These are phyloP conservation scores for Besnoitia besnoiti DNA, from an alignment of 169 alveolate species.

Conservation along the genomic window DNA sequence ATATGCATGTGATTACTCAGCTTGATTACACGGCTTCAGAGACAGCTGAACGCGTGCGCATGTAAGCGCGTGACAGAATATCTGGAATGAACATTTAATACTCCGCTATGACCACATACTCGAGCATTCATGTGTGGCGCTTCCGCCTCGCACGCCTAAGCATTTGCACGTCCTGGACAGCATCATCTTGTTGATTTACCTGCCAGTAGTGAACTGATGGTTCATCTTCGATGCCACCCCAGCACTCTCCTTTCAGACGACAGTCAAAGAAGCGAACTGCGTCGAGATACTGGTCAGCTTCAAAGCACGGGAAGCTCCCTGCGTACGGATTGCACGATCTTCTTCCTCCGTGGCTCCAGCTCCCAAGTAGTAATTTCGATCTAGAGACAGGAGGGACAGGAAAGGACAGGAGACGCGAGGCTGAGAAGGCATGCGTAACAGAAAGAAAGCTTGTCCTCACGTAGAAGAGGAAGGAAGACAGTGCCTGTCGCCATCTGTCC, in stretches of 20 bases:
- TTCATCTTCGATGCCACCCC: conserved; percentile 69
- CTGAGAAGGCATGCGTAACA: too few relatives aligned
- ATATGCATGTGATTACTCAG: neutral
- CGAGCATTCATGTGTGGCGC: too few relatives aligned
- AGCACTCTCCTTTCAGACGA: conserved; percentile 70
- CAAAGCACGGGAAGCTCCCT: conserved; percentile 72
- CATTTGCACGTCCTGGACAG: too few relatives aligned
- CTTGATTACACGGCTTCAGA: neutral
- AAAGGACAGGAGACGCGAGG: neutral
- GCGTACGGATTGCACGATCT: conserved; percentile 75
- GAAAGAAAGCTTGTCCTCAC: too few relatives aligned
- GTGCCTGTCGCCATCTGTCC: too few relatives aligned
- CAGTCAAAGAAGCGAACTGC: conserved; percentile 76
- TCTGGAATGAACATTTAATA: too few relatives aligned
- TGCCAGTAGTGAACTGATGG: conserved; percentile 75
- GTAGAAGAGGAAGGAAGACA: too few relatives aligned
- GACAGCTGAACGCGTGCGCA: neutral
- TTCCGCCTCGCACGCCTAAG: too few relatives aligned
- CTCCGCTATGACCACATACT: too few relatives aligned
- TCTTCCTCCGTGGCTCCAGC: conserved; percentile 78
- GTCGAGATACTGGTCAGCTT: conserved; percentile 68
- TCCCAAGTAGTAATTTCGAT: conserved; percentile 71
- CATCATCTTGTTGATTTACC: conserved; percentile 29
- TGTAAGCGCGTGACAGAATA: too few relatives aligned
- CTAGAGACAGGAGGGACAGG: conserved; percentile 8